A percentile compares a stretch with the other conserved stretches of the same genome.
Conservation (phyloP, 2,329 filamentous ascomycete species). For the Peltaster fructicola region DNA sequence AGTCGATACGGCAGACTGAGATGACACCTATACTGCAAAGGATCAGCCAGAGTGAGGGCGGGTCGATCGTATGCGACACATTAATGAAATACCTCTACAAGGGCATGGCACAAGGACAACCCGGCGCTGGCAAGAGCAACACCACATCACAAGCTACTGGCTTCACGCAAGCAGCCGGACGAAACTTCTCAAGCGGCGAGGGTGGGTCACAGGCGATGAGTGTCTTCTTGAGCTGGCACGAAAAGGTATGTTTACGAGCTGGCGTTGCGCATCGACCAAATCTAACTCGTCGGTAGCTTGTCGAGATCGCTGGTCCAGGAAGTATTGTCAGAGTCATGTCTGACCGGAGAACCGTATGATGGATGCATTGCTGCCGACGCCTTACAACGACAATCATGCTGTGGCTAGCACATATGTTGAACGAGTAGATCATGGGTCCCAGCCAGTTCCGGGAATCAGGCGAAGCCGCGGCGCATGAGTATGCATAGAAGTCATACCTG, state of each 20-base stretch:
- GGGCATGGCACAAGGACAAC: conserved; percentile 47
- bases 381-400: no score
- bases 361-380: no score
- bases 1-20: conserved; percentile 89
- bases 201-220: conserved; percentile 77
- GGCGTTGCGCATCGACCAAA: not conserved
- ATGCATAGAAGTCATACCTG: no score
- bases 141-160: conserved; percentile 64
- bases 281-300: conserved; percentile 33
- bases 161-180: conserved; percentile 56
- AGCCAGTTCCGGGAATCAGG: no score
- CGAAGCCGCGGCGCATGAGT: no score
- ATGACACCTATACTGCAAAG: conserved; percentile 78
- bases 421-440: no score
- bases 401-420: no score
- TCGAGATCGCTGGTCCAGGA: conserved; percentile 80
- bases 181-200: conserved; percentile 36
- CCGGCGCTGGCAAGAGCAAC: conserved; percentile 19
- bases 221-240: no score
- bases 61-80: conserved; percentile 72
- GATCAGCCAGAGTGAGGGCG: conserved; percentile 62
- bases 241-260: conserved; percentile 37
- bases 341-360: conserved; percentile 76
- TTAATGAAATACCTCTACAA: conserved; percentile 98
- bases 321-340: conserved; percentile 88